Evolutionary conservation across 768 basidiomycete species (phyloP).

Genomic region (Cystobasidium ongulense): DNA sequence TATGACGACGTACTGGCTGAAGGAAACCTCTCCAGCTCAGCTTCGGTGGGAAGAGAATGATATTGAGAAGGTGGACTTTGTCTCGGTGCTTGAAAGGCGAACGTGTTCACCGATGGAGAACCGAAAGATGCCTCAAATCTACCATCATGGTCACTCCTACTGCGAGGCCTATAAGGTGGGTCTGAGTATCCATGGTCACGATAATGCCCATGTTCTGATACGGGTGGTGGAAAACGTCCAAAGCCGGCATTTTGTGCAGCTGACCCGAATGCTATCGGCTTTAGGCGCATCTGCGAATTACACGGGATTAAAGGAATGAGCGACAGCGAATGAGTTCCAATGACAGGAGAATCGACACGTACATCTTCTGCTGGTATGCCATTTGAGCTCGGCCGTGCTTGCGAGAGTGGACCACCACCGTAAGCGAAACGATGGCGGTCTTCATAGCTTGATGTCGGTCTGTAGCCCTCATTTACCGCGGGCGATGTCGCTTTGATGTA

Average conservation of each 20-base stretch:
- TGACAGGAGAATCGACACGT: not conserved
- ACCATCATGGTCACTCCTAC: not conserved
- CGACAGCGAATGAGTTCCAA: not conserved
- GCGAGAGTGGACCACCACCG: not conserved
- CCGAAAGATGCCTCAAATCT: not conserved
- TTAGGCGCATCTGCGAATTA: not conserved
- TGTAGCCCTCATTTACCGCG: not conserved
- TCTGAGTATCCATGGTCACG: not conserved
- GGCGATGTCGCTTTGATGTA: not conserved
- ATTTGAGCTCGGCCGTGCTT: not conserved
- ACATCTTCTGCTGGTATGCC: not conserved
- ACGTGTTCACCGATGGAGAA: conserved; percentile 15
- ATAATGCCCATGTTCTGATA: not conserved
- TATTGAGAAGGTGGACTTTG: not conserved
- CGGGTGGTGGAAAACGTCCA: not conserved
- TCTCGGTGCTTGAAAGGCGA: conserved; percentile 41
- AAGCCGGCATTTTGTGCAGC: not conserved
- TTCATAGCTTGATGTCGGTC: not conserved
- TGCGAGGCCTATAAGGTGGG: not conserved
- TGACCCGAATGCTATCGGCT: not conserved
- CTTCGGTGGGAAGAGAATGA: not conserved
- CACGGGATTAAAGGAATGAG: not conserved
- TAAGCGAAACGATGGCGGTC: not conserved
- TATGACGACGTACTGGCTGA: not conserved
- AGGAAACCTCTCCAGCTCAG: not conserved